phyloP scores from a whole-genome alignment of 257 asterid species.

The Plantago ovata region DNA sequence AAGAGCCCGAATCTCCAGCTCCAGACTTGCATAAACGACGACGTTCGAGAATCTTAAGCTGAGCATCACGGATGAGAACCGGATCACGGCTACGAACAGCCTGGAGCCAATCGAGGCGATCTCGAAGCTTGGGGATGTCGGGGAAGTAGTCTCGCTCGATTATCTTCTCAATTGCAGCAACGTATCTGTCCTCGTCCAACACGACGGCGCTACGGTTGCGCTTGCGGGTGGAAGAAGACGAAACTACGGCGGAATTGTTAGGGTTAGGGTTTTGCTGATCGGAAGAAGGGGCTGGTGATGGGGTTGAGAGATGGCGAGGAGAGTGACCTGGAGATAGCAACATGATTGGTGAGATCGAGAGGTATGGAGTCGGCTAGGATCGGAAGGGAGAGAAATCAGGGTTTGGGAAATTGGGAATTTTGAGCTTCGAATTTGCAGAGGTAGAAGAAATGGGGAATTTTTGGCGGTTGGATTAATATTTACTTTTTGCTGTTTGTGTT shows the following conservation, averaged over 20 bases:
- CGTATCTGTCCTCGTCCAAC: slow-evolving; percentile 81
- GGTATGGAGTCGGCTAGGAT: background rate
- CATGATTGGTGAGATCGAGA: slow-evolving; percentile 32
- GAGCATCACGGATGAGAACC: slow-evolving; percentile 82
- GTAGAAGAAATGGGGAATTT: slow-evolving; percentile 12
- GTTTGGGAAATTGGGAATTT: slow-evolving; percentile 7
- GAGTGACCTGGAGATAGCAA: slow-evolving; percentile 82
- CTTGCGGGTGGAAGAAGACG: slow-evolving; percentile 26
- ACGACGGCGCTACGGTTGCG: slow-evolving; percentile 44
- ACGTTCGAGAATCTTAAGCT: slow-evolving; percentile 85
- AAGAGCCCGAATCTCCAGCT: slow-evolving; percentile 14
- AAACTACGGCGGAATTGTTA: slow-evolving; percentile 17
- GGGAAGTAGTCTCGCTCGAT: slow-evolving; percentile 95
- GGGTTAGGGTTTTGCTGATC: slow-evolving; percentile 20
- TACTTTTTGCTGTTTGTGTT: too few species aligned
- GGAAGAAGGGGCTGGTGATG: slow-evolving; percentile 52
- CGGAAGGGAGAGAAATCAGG: background rate
- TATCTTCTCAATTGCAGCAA: slow-evolving; percentile 85
- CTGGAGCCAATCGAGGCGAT: slow-evolving; percentile 95
- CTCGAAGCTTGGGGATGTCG: slow-evolving; percentile 86
- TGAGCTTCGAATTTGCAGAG: slow-evolving; percentile 20
- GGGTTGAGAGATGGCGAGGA: slow-evolving; percentile 85
- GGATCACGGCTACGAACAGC: slow-evolving; percentile 79
- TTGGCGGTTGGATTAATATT: background rate
- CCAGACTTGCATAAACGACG: slow-evolving; percentile 52